A percentile compares a stretch with the other conserved stretches of the same genome.
Evolutionary conservation across 2,329 filamentous ascomycete species (phyloP).

Genomic region (Botrytis fragariae): DNA sequence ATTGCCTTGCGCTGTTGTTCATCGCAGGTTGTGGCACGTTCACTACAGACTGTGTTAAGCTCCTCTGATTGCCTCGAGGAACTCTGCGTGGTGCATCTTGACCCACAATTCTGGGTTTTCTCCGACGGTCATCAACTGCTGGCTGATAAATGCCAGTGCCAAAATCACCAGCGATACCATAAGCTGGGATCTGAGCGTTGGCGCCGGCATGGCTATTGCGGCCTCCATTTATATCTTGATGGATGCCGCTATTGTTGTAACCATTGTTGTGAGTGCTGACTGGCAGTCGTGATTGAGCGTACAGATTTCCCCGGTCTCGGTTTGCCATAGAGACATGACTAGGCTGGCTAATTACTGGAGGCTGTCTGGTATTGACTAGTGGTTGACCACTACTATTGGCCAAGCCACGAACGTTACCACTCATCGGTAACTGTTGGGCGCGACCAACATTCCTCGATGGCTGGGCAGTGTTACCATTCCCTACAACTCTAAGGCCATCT

Average conservation of each 20-base stretch:
- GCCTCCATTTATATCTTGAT: accelerated
- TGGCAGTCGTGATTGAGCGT: not conserved
- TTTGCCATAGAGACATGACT: too few species aligned
- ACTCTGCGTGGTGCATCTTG: not conserved
- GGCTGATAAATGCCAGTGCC: not conserved
- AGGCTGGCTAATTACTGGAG: too few species aligned
- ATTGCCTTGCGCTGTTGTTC: too few species aligned
- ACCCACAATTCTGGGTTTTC: not conserved
- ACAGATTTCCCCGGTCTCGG: accelerated
- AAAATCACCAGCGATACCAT: not conserved
- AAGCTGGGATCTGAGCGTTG: not conserved
- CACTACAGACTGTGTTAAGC: accelerated
- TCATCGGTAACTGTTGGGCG: not conserved
- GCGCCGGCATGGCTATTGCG: not conserved
- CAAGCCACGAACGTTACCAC: accelerated
- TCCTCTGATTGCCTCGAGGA: not conserved
- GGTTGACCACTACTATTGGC: not conserved
- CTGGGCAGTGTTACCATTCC: too few species aligned
- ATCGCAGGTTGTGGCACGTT: not conserved
- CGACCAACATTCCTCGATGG: too few species aligned
- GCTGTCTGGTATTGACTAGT: accelerated
- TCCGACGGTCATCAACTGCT: not conserved
- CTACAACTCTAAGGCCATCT: accelerated
- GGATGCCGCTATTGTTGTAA: not conserved
- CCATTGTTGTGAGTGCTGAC: accelerated